Evolutionary conservation across 805 yeast genomes (phyloP), one percentile per base, ranked within the genome.

Genomic region (Blastobotrys mokoenaii): DNA sequence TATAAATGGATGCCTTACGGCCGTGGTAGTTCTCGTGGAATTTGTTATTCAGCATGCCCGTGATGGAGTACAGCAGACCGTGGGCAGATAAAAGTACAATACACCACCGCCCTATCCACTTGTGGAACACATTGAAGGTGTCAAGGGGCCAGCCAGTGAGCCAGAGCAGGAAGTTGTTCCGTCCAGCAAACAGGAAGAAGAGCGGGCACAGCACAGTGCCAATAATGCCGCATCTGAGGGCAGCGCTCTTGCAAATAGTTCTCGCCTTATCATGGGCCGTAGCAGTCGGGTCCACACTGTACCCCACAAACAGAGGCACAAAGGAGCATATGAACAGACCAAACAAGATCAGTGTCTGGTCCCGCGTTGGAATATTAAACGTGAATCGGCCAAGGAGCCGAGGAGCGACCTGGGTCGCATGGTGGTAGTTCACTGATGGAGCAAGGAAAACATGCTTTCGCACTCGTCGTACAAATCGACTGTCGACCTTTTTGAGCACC

Each of bases 81-180:
- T 84, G 94, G 25, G 80, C 62, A 22, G 79, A 52, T 2, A 73
- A 71, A 44, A 77, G 62, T n/a, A 74, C 51, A 7, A 72, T 63
- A 50, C 75, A 65, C 0, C 72, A 66, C 51, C 81, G 67, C 1
- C 84, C 82, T 39, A 72, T 62, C 83, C 85, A 79, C 59, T 60
- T 48, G 63, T 86, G 95, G 56, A 74, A 75, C 25, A 69, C 64
- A 54, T 77, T 69, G 64, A 84, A 83, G 1, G 82, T 71, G 11
- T 79, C 64, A 52, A 74, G 80, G 0, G 78, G 61, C 68, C 84
- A 71, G 2, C 89, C 86, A 1, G 88, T 73, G 3, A 80, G 44
- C 57, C 65, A 66, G 50, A 75, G 72, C 56, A 84, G 67, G 16
- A 85, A 76, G 56, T 82, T 84, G 60, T 84, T 85, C 55, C 93